Evolutionary conservation across 2,329 filamentous ascomycete genomes (phyloP).

Genomic region (Colletotrichum incanum): DNA sequence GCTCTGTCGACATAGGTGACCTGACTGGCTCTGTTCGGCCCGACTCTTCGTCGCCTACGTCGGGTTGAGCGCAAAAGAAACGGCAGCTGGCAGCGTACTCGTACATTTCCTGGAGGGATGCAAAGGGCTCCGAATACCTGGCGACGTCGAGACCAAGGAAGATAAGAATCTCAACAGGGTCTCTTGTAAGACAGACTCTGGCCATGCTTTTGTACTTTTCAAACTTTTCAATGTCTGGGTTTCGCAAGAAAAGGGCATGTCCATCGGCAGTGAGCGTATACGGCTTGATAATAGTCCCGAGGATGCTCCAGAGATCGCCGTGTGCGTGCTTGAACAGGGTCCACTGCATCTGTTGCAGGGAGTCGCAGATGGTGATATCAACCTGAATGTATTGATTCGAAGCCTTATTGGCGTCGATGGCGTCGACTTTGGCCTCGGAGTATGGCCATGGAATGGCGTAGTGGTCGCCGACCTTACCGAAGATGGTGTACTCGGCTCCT

Average conservation of each 20-base stretch:
- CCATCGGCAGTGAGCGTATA: slow-evolving; percentile 79
- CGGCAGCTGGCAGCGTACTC: slow-evolving; percentile 72
- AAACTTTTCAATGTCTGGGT: slow-evolving; percentile 76
- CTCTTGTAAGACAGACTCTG: slow-evolving; percentile 72
- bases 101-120: slow-evolving; percentile 69
- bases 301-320: slow-evolving; percentile 78
- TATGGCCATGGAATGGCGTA: slow-evolving; percentile 72
- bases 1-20: not conserved
- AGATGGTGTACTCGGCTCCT: slow-evolving; percentile 59
- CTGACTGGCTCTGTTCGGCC: not conserved
- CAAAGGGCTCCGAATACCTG: slow-evolving; percentile 72
- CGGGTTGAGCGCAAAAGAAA: slow-evolving; percentile 67
- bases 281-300: slow-evolving; percentile 76
- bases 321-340: slow-evolving; percentile 78
- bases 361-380: slow-evolving; percentile 73
- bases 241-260: slow-evolving; percentile 74
- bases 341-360: slow-evolving; percentile 69
- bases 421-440: not conserved
- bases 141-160: slow-evolving; percentile 74
- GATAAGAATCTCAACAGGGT: slow-evolving; percentile 68
- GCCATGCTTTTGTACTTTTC: slow-evolving; percentile 62
- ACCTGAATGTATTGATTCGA: slow-evolving; percentile 71
- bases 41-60: not conserved
- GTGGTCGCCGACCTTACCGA: slow-evolving; percentile 51
- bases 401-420: too few species aligned